These are phyloP conservation scores for Acanthochlamys bracteata DNA, from an alignment of 106 monocot genomes.

Conservation along the genomic window DNA sequence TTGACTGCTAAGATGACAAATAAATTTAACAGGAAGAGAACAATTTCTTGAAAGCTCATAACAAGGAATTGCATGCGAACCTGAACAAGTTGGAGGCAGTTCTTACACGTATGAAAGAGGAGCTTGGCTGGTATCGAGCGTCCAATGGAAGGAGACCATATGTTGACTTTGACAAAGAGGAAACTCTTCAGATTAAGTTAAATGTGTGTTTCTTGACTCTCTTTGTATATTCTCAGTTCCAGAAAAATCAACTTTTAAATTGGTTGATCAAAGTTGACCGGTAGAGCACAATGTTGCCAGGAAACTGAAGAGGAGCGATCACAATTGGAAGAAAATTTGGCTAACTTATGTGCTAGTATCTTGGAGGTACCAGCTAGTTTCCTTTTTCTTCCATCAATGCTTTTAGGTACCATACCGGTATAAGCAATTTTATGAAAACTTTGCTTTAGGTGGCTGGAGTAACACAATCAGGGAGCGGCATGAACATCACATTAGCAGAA, in stretches of 20 bases:
- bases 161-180: conserved; percentile 53
- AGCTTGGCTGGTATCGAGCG: conserved; percentile 44
- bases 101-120: conserved; percentile 50
- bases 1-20: neutral
- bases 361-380: conserved; percentile 26
- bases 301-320: conserved; percentile 44
- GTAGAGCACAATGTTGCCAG: too few species aligned
- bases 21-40: conserved; percentile 67
- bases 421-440: neutral
- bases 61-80: conserved; percentile 44
- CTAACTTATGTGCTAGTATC: conserved; percentile 35
- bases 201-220: conserved; percentile 22
- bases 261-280: too few species aligned
- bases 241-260: too few species aligned
- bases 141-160: conserved; percentile 32
- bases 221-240: too few species aligned
- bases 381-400: neutral
- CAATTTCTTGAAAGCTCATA: conserved; percentile 32
- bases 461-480: conserved; percentile 9
- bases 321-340: conserved; percentile 30
- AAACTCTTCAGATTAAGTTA: conserved; percentile 30
- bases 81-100: conserved; percentile 32
- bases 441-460: conserved; percentile 52
- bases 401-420: neutral
- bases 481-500: conserved; percentile 31